These are phyloP conservation scores for Tetracentron sinense DNA, from an alignment of 164 flowering plant genomes.

Conservation along the genomic window DNA sequence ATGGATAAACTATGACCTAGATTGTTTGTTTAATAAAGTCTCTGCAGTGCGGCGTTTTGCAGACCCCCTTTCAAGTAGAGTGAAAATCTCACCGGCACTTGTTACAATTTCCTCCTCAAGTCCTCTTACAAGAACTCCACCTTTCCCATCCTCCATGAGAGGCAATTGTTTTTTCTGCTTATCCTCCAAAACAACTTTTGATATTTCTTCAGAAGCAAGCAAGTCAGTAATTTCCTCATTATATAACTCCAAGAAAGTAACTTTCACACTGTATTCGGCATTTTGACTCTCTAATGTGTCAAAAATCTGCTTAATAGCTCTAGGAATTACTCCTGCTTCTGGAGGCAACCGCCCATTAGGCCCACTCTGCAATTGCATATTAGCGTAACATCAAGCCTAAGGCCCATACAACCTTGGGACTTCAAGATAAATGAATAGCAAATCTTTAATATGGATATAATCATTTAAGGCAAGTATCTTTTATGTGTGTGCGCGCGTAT, in stretches of 20 bases:
- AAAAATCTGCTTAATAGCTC: slow-evolving; percentile 71
- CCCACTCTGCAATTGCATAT: slow-evolving; percentile 44
- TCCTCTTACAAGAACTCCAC: slow-evolving; percentile 75
- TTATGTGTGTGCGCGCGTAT: too few species aligned
- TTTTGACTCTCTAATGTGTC: slow-evolving; percentile 65
- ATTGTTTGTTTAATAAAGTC: slow-evolving; percentile 81
- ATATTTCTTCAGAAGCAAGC: slow-evolving; percentile 56
- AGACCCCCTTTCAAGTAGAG: slow-evolving; percentile 73
- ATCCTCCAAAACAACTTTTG: slow-evolving; percentile 51
- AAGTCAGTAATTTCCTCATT: slow-evolving; percentile 77
- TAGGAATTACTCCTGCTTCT: slow-evolving; percentile 80
- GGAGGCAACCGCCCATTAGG: slow-evolving; percentile 43
- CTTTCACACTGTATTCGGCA: slow-evolving; percentile 81
- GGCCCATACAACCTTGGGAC: neutral
- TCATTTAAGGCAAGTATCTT: too few species aligned
- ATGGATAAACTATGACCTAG: slow-evolving; percentile 26
- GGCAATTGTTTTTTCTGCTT: slow-evolving; percentile 74
- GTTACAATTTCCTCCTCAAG: slow-evolving; percentile 76
- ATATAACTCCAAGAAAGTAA: slow-evolving; percentile 71
- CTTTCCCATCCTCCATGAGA: slow-evolving; percentile 85
- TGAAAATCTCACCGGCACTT: slow-evolving; percentile 70
- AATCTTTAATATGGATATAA: too few species aligned
- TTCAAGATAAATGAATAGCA: too few species aligned
- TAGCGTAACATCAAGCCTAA: neutral
- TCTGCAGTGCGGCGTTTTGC: slow-evolving; percentile 82